Conservation (phyloP, 2,329 filamentous ascomycete genomes). For the Talaromyces sp. region DNA sequence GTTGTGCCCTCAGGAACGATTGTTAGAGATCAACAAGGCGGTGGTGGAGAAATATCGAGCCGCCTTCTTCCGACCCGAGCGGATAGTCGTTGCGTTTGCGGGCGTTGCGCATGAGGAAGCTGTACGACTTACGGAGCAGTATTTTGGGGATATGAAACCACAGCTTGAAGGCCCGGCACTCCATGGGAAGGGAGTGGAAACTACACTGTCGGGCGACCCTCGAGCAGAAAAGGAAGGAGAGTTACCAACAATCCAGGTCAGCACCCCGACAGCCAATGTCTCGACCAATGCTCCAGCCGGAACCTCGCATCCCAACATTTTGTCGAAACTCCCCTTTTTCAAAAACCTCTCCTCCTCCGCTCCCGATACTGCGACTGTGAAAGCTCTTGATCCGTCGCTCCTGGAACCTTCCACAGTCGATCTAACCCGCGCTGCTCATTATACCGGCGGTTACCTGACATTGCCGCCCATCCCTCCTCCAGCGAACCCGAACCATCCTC, state of each 20-base stretch:
- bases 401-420: constrained; percentile 47
- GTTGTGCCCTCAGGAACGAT: constrained; percentile 78
- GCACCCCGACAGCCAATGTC: constrained; percentile 38
- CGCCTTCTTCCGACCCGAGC: constrained; percentile 79
- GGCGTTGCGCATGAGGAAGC: constrained; percentile 80
- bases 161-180: constrained; percentile 43
- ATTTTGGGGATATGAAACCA: constrained; percentile 84
- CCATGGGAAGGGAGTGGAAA: constrained; percentile 56
- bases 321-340: constrained; percentile 83
- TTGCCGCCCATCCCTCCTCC: constrained; percentile 76
- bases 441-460: constrained; percentile 89
- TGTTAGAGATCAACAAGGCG: constrained; percentile 66
- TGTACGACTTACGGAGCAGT: constrained; percentile 70
- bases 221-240: constrained; percentile 28
- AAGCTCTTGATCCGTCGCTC: constrained; percentile 47
- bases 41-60: constrained; percentile 74
- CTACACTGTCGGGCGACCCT: constrained; percentile 33
- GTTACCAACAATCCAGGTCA: constrained; percentile 33
- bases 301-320: constrained; percentile 55
- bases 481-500: constrained; percentile 68
- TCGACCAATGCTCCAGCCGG: constrained; percentile 30
- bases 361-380: constrained; percentile 53
- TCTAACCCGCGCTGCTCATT: constrained; percentile 64
- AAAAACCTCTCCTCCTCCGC: constrained; percentile 80
- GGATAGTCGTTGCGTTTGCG: constrained; percentile 92